Evolutionary conservation across 306 rosid genomes (phyloP).

Genomic region (Cicer chorassanicum): DNA sequence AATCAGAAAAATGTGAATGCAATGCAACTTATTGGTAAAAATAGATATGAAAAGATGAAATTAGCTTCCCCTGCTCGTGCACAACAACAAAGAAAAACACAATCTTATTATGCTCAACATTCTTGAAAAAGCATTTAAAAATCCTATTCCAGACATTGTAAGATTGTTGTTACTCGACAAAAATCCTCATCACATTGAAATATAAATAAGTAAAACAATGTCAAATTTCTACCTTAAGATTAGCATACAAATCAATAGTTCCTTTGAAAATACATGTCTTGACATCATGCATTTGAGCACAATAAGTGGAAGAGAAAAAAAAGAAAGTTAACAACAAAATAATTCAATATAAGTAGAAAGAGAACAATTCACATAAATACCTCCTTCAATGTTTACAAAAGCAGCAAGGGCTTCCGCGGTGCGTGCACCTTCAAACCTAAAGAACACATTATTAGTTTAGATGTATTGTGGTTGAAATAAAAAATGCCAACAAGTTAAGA

Average conservation of each 20-base stretch:
- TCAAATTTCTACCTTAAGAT: background rate
- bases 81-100: background rate
- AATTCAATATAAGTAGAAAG: slow-evolving; percentile 18
- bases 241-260: slow-evolving; percentile 10
- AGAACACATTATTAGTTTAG: slow-evolving; percentile 41
- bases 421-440: slow-evolving; percentile 81
- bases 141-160: slow-evolving; percentile 4
- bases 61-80: background rate
- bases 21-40: background rate
- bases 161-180: background rate
- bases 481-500: background rate
- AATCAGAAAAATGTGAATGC: background rate
- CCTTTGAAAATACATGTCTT: background rate
- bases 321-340: slow-evolving; percentile 20
- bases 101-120: background rate
- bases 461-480: background rate
- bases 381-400: slow-evolving; percentile 76
- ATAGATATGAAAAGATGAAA: background rate
- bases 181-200: background rate
- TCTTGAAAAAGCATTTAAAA: background rate
- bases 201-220: background rate
- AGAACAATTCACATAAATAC: slow-evolving; percentile 44
- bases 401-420: slow-evolving; percentile 80
- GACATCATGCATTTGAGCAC: slow-evolving; percentile 1
- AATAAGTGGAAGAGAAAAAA: background rate